These are phyloP conservation scores for Sporothrix variecibatus DNA, from an alignment of 2,329 filamentous ascomycete genomes.

Conservation along the genomic window DNA sequence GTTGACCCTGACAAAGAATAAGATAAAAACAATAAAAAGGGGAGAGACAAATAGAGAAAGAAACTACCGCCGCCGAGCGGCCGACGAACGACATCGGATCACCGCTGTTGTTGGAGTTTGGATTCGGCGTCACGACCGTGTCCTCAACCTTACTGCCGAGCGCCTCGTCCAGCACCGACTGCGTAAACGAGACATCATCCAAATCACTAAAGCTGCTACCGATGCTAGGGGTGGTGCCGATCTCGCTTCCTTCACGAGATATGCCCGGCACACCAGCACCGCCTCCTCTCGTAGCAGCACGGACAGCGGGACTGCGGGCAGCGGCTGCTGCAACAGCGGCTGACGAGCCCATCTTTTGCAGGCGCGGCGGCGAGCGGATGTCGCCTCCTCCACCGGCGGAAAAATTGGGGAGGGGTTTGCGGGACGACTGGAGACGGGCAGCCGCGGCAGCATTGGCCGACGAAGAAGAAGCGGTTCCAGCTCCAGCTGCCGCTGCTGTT, in stretches of 20 bases:
- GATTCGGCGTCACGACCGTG: conserved; percentile 19
- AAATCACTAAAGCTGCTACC: conserved; percentile 85
- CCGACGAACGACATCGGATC: conserved; percentile 27
- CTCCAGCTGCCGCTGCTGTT: neutral
- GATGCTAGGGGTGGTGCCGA: conserved; percentile 67
- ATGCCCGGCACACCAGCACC: conserved; percentile 50
- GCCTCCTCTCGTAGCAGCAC: conserved; percentile 51
- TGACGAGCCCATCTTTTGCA: conserved; percentile 49
- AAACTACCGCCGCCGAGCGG: neutral
- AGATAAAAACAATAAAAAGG: neutral
- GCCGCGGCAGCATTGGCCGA: conserved; percentile 34
- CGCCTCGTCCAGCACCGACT: conserved; percentile 32
- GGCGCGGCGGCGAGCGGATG: conserved; percentile 53
- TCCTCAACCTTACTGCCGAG: conserved; percentile 31
- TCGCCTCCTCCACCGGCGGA: conserved; percentile 34
- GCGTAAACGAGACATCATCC: conserved; percentile 52
- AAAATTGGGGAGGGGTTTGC: conserved; percentile 32
- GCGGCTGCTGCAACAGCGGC: conserved; percentile 39
- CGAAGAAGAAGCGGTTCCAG: conserved; percentile 29
- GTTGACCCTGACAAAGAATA: neutral
- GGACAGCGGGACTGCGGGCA: conserved; percentile 52
- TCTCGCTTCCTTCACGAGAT: conserved; percentile 67
- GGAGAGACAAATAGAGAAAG: neutral
- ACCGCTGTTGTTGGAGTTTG: conserved; percentile 13
- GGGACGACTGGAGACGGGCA: conserved; percentile 24